Evolutionary conservation across 257 asterid species (phyloP).

Genomic region (Forsythia suspensa): DNA sequence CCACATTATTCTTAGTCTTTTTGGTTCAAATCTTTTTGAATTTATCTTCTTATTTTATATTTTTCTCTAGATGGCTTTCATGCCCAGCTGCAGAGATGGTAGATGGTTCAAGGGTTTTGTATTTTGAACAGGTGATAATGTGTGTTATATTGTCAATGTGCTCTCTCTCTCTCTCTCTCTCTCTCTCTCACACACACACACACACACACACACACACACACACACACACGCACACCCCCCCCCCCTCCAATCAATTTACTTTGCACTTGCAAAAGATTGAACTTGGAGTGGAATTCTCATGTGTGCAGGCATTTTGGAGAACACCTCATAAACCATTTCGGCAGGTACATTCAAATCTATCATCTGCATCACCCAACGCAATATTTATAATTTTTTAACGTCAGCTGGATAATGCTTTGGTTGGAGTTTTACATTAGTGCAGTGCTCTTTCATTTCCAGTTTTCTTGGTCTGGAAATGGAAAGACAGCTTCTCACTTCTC

Average conservation of each 20-base stretch:
- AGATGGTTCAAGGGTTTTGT: conserved; percentile 93
- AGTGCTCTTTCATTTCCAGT: neutral
- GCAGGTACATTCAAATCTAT: conserved; percentile 54
- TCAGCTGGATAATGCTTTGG: conserved; percentile 7
- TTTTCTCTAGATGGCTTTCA: conserved; percentile 67
- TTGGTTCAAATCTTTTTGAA: neutral
- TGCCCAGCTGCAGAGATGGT: conserved; percentile 98
- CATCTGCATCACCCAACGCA: neutral
- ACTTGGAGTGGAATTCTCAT: conserved; percentile 14
- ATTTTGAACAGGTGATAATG: conserved; percentile 74
- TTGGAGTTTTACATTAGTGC: neutral
- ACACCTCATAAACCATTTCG: conserved; percentile 92
- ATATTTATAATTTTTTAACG: neutral
- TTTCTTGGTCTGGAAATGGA: conserved; percentile 6
- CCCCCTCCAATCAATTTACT: neutral
- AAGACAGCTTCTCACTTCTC: conserved; percentile 1
- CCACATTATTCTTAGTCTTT: no score
- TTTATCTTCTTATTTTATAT: conserved; percentile 5
- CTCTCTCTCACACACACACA: no score
- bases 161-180: neutral
- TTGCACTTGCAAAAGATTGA: conserved; percentile 5
- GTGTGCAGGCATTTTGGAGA: conserved; percentile 89
- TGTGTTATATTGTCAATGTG: conserved; percentile 11
- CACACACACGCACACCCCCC: no score
- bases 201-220: no score